Evolutionary conservation across 2,329 filamentous ascomycete genomes (phyloP).

Genomic region (Biscogniauxia mediterranea): DNA sequence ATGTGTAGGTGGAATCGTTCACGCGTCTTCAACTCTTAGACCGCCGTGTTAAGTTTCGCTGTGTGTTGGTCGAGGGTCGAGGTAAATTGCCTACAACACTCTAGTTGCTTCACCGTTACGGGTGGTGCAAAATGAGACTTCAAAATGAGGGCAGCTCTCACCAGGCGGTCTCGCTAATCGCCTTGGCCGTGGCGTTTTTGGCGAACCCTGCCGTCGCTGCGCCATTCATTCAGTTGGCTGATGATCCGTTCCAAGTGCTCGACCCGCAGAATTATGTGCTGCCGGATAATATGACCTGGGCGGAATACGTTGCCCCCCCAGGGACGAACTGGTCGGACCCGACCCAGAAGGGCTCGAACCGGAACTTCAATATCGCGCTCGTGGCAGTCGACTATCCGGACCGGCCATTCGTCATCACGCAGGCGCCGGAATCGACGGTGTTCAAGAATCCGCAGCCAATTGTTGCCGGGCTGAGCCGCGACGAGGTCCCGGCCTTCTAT

Average conservation of each 20-base stretch:
- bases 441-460: slow-evolving; percentile 49
- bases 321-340: slow-evolving; percentile 49
- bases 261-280: slow-evolving; percentile 54
- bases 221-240: slow-evolving; percentile 12
- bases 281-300: slow-evolving; percentile 54
- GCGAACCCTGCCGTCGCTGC: slow-evolving; percentile 14
- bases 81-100: slow-evolving; percentile 7
- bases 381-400: slow-evolving; percentile 52
- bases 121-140: slow-evolving; percentile 20
- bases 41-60: not conserved
- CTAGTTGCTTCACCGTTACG: slow-evolving; percentile 1
- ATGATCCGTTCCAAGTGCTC: slow-evolving; percentile 46
- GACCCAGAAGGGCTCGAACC: slow-evolving; percentile 40
- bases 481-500: slow-evolving; percentile 50
- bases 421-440: slow-evolving; percentile 43
- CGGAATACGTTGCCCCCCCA: slow-evolving; percentile 45
- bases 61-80: slow-evolving; percentile 8
- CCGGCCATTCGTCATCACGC: slow-evolving; percentile 47
- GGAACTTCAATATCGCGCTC: slow-evolving; percentile 57
- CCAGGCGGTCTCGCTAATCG: slow-evolving; percentile 13
- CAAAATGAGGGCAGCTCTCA: slow-evolving; percentile 4
- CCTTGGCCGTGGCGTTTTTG: slow-evolving; percentile 18
- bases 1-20: not conserved
- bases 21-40: not conserved
- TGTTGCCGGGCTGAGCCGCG: slow-evolving; percentile 40